Evolutionary conservation across 1,139 yeast genomes (phyloP).

Genomic region (Candida glucosophila): DNA sequence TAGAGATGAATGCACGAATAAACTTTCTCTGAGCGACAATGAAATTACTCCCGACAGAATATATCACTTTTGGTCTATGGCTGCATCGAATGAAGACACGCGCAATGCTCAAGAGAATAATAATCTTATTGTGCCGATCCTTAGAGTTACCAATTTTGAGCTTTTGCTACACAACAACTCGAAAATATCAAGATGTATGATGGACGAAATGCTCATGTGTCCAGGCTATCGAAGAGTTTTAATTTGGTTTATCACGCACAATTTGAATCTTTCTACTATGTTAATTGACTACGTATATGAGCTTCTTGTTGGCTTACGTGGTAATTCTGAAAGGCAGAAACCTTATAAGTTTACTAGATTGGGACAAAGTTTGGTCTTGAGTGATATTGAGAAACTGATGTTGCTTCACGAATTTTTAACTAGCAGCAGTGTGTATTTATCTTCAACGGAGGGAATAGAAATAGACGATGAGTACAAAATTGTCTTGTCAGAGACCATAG

Average conservation of each 20-base stretch:
- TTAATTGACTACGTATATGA: slow-evolving; percentile 52
- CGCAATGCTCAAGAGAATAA: slow-evolving; percentile 18
- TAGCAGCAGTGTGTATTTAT: slow-evolving; percentile 42
- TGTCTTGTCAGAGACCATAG: slow-evolving; percentile 31
- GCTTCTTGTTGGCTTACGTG: slow-evolving; percentile 46
- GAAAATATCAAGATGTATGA: slow-evolving; percentile 42
- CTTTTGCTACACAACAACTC: slow-evolving; percentile 25
- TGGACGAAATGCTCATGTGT: slow-evolving; percentile 66
- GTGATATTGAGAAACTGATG: slow-evolving; percentile 56
- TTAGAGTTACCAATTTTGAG: slow-evolving; percentile 34
- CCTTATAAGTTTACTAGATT: slow-evolving; percentile 43
- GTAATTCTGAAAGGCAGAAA: slow-evolving; percentile 19
- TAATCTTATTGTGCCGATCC: slow-evolving; percentile 29
- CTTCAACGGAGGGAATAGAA: slow-evolving; percentile 30
- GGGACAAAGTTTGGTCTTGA: slow-evolving; percentile 38
- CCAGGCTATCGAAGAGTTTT: slow-evolving; percentile 50
- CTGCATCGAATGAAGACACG: slow-evolving; percentile 20
- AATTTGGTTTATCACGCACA: slow-evolving; percentile 63
- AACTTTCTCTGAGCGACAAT: slow-evolving; percentile 16
- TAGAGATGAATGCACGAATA: slow-evolving; percentile 17
- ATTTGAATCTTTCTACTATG: slow-evolving; percentile 43
- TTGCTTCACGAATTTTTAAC: slow-evolving; percentile 61
- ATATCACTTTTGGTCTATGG: slow-evolving; percentile 34
- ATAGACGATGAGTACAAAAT: slow-evolving; percentile 27
- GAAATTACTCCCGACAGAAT: slow-evolving; percentile 37